phyloP scores from a whole-genome alignment of 169 alveolate species.

The Toxoplasma gondii region DNA sequence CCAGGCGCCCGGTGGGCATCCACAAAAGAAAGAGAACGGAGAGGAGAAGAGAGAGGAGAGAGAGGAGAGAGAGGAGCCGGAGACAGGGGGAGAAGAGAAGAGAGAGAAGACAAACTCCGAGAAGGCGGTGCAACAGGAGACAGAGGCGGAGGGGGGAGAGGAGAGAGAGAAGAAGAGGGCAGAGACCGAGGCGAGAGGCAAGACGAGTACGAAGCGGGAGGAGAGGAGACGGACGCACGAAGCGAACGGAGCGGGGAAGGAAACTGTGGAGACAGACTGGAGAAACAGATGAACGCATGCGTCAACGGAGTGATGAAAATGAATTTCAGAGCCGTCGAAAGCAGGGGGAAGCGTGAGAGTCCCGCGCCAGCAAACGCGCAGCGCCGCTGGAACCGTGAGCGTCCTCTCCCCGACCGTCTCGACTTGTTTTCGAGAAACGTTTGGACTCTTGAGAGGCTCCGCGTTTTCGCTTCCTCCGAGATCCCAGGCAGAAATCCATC shows the following conservation, averaged over 20 bases:
- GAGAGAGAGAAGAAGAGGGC: background rate
- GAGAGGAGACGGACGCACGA: background rate
- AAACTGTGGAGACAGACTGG: background rate
- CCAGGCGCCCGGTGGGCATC: background rate
- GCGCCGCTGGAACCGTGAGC: too few species aligned
- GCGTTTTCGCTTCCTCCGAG: too few species aligned
- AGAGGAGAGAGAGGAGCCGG: background rate
- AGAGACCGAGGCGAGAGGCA: background rate
- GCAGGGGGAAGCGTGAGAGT: too few species aligned
- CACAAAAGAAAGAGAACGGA: background rate
- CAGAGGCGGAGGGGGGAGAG: background rate
- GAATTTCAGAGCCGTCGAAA: background rate
- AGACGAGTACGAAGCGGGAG: background rate
- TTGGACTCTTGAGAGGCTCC: too few species aligned
- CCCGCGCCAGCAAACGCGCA: too few species aligned
- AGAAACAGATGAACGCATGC: background rate
- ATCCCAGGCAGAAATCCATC: too few species aligned
- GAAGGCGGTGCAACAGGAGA: background rate
- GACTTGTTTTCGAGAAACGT: too few species aligned
- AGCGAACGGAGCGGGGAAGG: background rate
- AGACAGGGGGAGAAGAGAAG: background rate
- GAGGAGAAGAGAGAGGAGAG: background rate
- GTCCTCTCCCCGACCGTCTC: too few species aligned
- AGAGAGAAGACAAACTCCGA: background rate
- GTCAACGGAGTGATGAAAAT: background rate